These are phyloP conservation scores for Schoenoplectus tabernaemontani DNA, from an alignment of 202 grass and related monocot genomes.

Conservation along the genomic window DNA sequence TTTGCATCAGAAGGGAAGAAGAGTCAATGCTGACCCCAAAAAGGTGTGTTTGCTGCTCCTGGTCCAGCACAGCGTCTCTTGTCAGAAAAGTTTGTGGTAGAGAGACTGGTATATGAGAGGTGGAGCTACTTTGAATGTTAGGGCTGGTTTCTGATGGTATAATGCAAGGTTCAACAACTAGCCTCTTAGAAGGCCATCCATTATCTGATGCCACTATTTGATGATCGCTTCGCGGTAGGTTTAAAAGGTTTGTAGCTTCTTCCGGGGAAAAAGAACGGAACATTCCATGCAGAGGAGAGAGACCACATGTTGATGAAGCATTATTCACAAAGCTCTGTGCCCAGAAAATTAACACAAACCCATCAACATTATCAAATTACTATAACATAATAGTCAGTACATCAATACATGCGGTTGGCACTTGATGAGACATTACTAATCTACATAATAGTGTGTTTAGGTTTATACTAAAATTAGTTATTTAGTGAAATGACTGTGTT, in stretches of 20 bases:
- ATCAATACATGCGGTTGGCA: neutral
- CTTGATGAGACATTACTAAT: neutral
- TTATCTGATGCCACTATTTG: conserved; percentile 39
- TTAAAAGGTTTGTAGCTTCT: conserved; percentile 47
- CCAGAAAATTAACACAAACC: conserved; percentile 32
- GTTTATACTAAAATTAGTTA: neutral
- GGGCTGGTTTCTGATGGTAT: conserved; percentile 31
- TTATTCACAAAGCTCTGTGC: conserved; percentile 45
- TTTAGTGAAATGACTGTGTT: neutral
- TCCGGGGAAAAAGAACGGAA: conserved; percentile 56
- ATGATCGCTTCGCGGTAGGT: conserved; percentile 36
- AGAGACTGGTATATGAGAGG: conserved; percentile 39
- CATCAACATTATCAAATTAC: neutral
- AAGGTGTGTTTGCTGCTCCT: conserved; percentile 45
- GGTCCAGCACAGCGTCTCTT: conserved; percentile 35
- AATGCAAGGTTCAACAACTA: conserved; percentile 47
- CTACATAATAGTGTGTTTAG: neutral
- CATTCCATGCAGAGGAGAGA: conserved; percentile 51
- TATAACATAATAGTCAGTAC: neutral
- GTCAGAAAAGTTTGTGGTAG: conserved; percentile 29
- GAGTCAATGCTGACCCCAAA: conserved; percentile 36
- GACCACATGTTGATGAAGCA: conserved; percentile 24
- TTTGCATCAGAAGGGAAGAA: conserved; percentile 53
- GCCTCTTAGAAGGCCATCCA: conserved; percentile 68
- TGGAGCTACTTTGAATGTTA: conserved; percentile 27